These are phyloP conservation scores for Fragilariopsis cylindrus DNA, from an alignment of 108 stramenopile genomes.

Conservation along the genomic window DNA sequence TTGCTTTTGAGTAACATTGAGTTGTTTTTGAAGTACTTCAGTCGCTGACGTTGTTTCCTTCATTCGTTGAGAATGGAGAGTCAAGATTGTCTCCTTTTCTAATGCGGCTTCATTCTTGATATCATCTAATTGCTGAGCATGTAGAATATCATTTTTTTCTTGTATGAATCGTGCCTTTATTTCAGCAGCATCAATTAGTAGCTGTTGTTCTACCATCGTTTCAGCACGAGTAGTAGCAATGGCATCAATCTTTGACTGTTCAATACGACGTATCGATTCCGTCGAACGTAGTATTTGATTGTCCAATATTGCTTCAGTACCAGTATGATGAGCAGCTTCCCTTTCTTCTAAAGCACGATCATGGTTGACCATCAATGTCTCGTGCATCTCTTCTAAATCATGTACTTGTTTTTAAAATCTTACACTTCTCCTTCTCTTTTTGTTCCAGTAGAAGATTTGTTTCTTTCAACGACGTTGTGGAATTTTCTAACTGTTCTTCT, in stretches of 20 bases:
- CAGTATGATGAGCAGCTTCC: not conserved
- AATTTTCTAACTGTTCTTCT: not conserved
- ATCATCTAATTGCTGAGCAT: not conserved
- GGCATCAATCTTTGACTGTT: not conserved
- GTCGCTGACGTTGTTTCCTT: not conserved
- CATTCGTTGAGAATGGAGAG: not conserved
- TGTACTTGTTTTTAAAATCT: not conserved
- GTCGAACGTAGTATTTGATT: not conserved
- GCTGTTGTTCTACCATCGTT: not conserved
- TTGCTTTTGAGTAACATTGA: not conserved
- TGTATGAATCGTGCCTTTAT: not conserved
- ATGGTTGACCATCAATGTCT: not conserved
- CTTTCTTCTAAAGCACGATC: not conserved
- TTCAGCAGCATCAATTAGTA: not conserved
- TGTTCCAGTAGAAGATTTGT: constrained; percentile 7
- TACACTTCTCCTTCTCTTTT: not conserved
- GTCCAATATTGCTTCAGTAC: not conserved
- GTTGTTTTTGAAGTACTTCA: constrained; percentile 2
- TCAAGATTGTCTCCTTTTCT: not conserved
- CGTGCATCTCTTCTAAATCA: not conserved
- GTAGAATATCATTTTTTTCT: not conserved
- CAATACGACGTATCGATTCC: not conserved
- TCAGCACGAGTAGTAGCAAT: not conserved
- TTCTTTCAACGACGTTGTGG: not conserved
- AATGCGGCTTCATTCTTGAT: not conserved